A percentile compares a stretch with the other conserved stretches of the same genome.
These are phyloP conservation scores for Mimosa bimucronata DNA, from an alignment of 306 rosid species.

Conservation along the genomic window DNA sequence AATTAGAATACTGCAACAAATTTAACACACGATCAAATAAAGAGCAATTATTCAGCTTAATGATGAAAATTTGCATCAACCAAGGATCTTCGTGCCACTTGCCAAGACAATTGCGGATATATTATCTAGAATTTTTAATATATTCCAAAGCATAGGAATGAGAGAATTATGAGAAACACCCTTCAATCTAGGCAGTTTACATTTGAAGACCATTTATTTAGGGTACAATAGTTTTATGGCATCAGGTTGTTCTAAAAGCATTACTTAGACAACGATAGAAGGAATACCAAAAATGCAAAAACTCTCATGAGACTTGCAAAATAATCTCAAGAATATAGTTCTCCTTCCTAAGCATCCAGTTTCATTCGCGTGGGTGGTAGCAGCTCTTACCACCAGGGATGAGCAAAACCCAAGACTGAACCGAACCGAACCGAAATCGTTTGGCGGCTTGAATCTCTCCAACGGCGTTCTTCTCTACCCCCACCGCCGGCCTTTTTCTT, in stretches of 20 bases:
- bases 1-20: slow-evolving; percentile 19
- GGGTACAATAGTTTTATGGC: not conserved
- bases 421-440: too few species aligned
- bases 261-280: not conserved
- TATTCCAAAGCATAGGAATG: not conserved
- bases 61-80: slow-evolving; percentile 11
- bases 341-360: not conserved
- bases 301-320: not conserved
- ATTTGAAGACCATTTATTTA: not conserved
- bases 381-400: not conserved
- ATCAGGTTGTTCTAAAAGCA: not conserved
- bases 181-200: not conserved
- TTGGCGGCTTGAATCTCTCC: too few species aligned
- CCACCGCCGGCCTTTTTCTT: too few species aligned
- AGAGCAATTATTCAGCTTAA: not conserved
- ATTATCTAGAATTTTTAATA: slow-evolving; percentile 11
- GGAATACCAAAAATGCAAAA: not conserved
- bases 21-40: not conserved
- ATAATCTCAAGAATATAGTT: not conserved
- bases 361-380: not conserved
- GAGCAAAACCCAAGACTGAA: too few species aligned
- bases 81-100: not conserved
- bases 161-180: not conserved
- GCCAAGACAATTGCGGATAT: not conserved
- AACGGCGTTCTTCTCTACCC: too few species aligned